A percentile compares a stretch with the other conserved stretches of the same genome.
phyloP scores from a whole-genome alignment of 78 protist species.

The Cavenderia fasciculata region DNA sequence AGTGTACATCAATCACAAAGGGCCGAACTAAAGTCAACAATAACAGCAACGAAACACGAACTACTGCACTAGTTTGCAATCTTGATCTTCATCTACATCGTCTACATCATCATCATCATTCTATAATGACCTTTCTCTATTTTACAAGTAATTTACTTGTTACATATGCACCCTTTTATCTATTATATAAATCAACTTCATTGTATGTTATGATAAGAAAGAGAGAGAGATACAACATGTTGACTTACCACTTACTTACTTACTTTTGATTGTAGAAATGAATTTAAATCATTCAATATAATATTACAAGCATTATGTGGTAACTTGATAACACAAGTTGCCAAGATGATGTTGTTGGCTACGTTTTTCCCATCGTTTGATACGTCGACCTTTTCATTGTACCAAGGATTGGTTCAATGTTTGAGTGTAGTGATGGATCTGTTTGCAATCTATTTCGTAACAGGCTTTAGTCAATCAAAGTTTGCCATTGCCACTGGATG shows the following conservation, averaged over 20 bases:
- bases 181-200: constrained; percentile 17
- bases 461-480: too few species aligned
- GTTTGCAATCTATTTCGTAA: constrained; percentile 5
- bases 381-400: neutral
- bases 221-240: too few species aligned
- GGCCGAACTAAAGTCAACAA: too few species aligned
- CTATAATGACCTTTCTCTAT: constrained; percentile 41
- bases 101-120: too few species aligned
- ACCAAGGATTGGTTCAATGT: neutral
- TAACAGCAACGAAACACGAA: too few species aligned
- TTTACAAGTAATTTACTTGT: neutral
- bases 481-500: constrained; percentile 29
- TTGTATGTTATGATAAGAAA: too few species aligned
- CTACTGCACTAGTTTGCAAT: too few species aligned
- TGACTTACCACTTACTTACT: too few species aligned
- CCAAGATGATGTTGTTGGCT: constrained; percentile 34
- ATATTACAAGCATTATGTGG: constrained; percentile 11
- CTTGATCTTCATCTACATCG: too few species aligned
- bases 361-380: constrained; percentile 51
- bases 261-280: too few species aligned
- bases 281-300: constrained; percentile 7
- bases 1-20: too few species aligned
- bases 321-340: constrained; percentile 10
- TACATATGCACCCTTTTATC: constrained; percentile 28
- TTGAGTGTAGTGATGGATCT: constrained; percentile 6